Base-by-base conservation (phyloP, 2,329 filamentous ascomycete species). In the Cercospora beticola region DNA sequence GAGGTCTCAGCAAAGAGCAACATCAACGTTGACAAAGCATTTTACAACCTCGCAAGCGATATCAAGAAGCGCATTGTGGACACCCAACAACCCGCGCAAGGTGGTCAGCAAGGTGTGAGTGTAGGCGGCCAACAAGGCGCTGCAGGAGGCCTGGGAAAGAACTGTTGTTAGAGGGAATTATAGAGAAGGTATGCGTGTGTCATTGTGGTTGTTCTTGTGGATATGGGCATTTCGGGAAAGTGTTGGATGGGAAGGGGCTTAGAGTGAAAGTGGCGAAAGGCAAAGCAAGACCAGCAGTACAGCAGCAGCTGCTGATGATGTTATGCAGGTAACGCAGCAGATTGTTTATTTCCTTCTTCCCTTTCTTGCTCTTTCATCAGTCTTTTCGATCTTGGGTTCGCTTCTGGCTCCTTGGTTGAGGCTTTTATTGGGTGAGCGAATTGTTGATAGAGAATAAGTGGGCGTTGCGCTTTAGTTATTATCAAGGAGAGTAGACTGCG, bases 51-150 rank as follows among this genome's bases (percentile, higher is more conserved):
- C 75, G 95, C 95, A 16, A 88, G 91, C 73, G 94, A 98, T 79
- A 98, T 99, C 86, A 99, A 99, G 89, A 97, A 97, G 87, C 90
- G 93, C 75, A 90, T 97, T 81, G 95, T 97, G 82, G 94, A 98
- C 81, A 96, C 90, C 72, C 77, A 78, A 64, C 74, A 76, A 67
- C 76, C 90, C 90, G 76, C 90, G 96, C 82, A 94, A 97, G 61
- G 58, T 82, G 94, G 97, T 81, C 94, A 89, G 74, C 76, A 64
- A 67, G 73, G 73, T 16, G 78, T 79, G 30, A 72, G 75, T 46
- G 78, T 79, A 12, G 76, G 74, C 28, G 73, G 70, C 8, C 72
- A 71, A n/a, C 70, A 68, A 5, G 75, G 73, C 26, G 69, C 68
- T 31, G 76, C 68, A 7, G 76, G 76, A 12, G 77, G 76, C 9